Evolutionary conservation across 2,329 filamentous ascomycete species (phyloP).

Genomic region (Aspergillus hiratsukae): DNA sequence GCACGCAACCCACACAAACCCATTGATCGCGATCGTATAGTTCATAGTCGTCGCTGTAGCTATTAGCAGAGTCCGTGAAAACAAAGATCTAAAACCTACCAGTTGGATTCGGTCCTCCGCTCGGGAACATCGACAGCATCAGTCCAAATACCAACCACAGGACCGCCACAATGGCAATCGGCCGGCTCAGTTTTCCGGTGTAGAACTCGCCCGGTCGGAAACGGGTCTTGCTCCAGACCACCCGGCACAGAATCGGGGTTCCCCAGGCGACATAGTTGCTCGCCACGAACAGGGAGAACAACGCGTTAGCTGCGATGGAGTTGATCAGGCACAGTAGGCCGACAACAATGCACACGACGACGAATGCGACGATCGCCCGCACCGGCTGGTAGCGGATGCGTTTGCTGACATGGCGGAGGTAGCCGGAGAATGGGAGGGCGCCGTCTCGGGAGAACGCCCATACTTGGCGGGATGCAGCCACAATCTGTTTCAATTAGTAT

Average conservation of each 20-base stretch:
- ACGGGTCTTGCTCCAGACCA: constrained; percentile 55
- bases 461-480: constrained; percentile 56
- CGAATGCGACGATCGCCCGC: constrained; percentile 53
- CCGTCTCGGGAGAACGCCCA: constrained; percentile 63
- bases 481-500: constrained; percentile 29
- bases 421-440: constrained; percentile 56
- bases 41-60: constrained; percentile 52
- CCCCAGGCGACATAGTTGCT: constrained; percentile 60
- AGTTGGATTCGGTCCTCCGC: constrained; percentile 50
- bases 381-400: constrained; percentile 55
- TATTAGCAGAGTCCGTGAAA: not conserved
- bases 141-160: constrained; percentile 55
- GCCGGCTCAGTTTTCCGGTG: constrained; percentile 50
- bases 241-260: constrained; percentile 54
- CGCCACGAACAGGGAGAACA: constrained; percentile 54
- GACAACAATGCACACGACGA: constrained; percentile 48
- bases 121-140: constrained; percentile 56
- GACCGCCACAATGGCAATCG: constrained; percentile 52
- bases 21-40: constrained; percentile 60
- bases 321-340: constrained; percentile 58
- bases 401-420: constrained; percentile 54
- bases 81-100: constrained; percentile 23
- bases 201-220: constrained; percentile 59
- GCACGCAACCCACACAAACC: constrained; percentile 54
- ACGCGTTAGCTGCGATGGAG: constrained; percentile 52